Evolutionary conservation across 495 filamentous ascomycete species (phyloP), one percentile per base, ranked within the genome.

Genomic region (Aspergillus indologenus): DNA sequence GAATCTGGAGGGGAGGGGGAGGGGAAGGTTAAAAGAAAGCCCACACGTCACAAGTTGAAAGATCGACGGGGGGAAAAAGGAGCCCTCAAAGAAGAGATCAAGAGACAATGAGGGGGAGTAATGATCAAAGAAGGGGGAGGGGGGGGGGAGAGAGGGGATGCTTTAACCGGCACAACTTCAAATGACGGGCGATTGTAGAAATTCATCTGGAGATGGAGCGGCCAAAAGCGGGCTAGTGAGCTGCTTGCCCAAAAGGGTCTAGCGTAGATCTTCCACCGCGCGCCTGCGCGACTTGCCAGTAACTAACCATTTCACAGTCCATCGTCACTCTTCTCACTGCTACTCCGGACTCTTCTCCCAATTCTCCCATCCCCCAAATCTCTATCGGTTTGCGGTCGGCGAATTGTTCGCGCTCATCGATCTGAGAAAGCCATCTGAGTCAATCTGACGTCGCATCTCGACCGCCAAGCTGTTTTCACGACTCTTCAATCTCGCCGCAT

Each of bases 381-480:
- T 44, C 49, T 43, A 12, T 15, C 21, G 8, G n/a, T 6, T 26
- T 43, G 29, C n/a, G 40, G 57, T 24, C 11, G 9, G 49, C 15
- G 19, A 34, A 40, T 34, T 22, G 34, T 51, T 46, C 17, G 15
- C 26, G 31, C 42, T 24, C 50, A 19, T 18, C 21, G 22, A 20
- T 23, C n/a, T 20, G 21, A 6, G 12, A 7, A 7, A 8, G 7
- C 12, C 34, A 14, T 20, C 20, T 26, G 43, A 29, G 14, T 6
- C 18, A 24, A 12, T 11, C 40, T 1, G 4, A 29, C 19, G n/a
- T 47, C 22, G 18, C n/a, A 5, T 43, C 23, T 2, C 45, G 47
- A 54, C 61, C 70, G 73, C 45, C 71, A 77, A 70, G 22, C 66
- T 75, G 71, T 67, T 77, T 56, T 73, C 71, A 0, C 54, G 56